A percentile compares a stretch with the other conserved stretches of the same genome.
Evolutionary conservation across 345 rosid genomes (phyloP).

Genomic region (Lagerstroemia speciosa): DNA sequence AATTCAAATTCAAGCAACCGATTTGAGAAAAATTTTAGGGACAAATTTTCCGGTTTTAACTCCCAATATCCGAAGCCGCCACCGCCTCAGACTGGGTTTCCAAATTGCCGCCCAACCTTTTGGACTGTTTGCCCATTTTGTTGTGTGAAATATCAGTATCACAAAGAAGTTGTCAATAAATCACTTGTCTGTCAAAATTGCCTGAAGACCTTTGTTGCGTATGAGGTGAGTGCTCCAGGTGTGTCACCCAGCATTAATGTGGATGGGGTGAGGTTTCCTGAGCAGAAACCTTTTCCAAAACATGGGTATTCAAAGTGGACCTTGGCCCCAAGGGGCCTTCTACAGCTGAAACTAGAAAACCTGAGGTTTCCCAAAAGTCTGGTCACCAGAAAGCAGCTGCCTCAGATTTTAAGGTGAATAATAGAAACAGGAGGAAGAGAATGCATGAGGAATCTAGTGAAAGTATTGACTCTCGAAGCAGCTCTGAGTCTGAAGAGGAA

Average conservation of each 20-base stretch:
- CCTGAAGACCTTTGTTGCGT: slow-evolving; percentile 37
- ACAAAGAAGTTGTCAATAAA: slow-evolving; percentile 24
- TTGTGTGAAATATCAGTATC: slow-evolving; percentile 34
- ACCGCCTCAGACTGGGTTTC: slow-evolving; percentile 31
- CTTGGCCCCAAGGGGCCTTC: slow-evolving; percentile 24
- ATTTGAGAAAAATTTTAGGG: slow-evolving; percentile 16
- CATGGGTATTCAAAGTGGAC: slow-evolving; percentile 31
- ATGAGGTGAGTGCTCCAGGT: slow-evolving; percentile 26
- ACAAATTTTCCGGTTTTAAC: slow-evolving; percentile 23
- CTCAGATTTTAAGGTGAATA: slow-evolving; percentile 13
- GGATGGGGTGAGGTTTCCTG: slow-evolving; percentile 20
- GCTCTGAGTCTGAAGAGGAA: slow-evolving; percentile 35
- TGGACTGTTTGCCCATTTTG: slow-evolving; percentile 76
- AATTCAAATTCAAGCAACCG: slow-evolving; percentile 18
- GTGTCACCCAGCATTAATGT: slow-evolving; percentile 19
- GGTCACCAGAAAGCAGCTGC: slow-evolving; percentile 9
- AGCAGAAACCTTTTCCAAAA: slow-evolving; percentile 33
- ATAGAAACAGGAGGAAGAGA: slow-evolving; percentile 43
- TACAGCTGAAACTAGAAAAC: slow-evolving; percentile 18
- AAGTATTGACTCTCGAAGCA: slow-evolving; percentile 35
- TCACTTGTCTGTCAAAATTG: slow-evolving; percentile 44
- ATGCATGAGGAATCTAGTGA: slow-evolving; percentile 43
- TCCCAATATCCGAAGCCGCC: slow-evolving; percentile 25
- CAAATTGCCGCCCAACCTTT: slow-evolving; percentile 32
- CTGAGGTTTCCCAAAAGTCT: slow-evolving; percentile 21